Evolutionary conservation across 139 green algal species (phyloP), one percentile per base, ranked within the genome.

Genomic region (Astrephomene gubernaculifera): DNA sequence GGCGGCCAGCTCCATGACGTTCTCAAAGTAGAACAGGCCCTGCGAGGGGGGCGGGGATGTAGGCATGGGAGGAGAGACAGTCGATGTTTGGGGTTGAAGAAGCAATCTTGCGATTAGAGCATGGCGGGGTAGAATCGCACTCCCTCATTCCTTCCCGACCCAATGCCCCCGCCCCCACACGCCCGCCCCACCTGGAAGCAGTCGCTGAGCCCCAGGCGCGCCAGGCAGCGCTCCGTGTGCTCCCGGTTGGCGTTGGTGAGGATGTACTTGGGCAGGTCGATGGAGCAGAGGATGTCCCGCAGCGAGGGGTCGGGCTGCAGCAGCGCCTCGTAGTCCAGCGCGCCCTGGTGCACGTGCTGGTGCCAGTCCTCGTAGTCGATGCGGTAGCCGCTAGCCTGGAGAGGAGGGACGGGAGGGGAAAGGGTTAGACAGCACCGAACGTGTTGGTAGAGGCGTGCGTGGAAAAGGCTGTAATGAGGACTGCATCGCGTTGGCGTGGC

Each of bases 231-330:
- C 27, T 92, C 82, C 25, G 95, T 90, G 49, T 98, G 95, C 71
- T 80, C 82, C 0, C 57, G 43, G 81, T 98, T 94, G 7, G 95
- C 95, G 71, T 98, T 98, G 9, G 95, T 98, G 71, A 98, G 94
- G 17, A 98, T 90, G 71, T 92, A 94, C 82, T 95, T 94, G 41
- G 92, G 89, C 19, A 73, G 33, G 64, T 86, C 86, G 71, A 80
- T 85, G 57, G 33, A 73, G 8, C 82, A 61, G 44, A 95, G 86
- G 39, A 95, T 85, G 27, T 86, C 81, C 2, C 89, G 67, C 61
- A 95, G 79, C 35, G 45, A 45, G 2, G 80, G 54, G 61, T 95
- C 90, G 0, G 71, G 54, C 17, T 92, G 81, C 82, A 96, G 88
- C 49, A 96, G 69, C 27, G 82, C 21, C 19, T 92, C 39, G 72